A percentile compares a stretch with the other conserved stretches of the same genome.
These are phyloP conservation scores for Exophiala bonariae DNA, from an alignment of 2,329 filamentous ascomycete genomes.

Conservation along the genomic window DNA sequence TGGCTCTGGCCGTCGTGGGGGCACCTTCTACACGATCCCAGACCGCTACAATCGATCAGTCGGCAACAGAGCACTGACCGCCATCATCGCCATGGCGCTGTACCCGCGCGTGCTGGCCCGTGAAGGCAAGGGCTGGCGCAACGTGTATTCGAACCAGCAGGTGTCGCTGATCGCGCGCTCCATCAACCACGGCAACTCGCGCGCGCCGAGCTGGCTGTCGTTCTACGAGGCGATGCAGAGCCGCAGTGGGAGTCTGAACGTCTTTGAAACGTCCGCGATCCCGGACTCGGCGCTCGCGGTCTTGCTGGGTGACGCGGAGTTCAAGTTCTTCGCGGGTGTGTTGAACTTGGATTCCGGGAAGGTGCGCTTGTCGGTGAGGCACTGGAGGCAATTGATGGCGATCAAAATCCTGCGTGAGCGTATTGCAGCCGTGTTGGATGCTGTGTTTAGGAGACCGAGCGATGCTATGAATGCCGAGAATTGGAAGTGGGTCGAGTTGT, in stretches of 20 bases:
- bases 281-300: slow-evolving; percentile 81
- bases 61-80: slow-evolving; percentile 75
- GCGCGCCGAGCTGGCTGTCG: slow-evolving; percentile 72
- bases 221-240: slow-evolving; percentile 99
- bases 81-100: slow-evolving; percentile 90
- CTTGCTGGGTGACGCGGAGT: slow-evolving; percentile 84
- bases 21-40: slow-evolving; percentile 82
- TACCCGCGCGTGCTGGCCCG: slow-evolving; percentile 88
- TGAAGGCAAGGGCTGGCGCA: slow-evolving; percentile 84
- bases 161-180: slow-evolving; percentile 86
- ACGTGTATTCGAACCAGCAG: slow-evolving; percentile 87
- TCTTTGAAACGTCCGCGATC: slow-evolving; percentile 80
- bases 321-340: slow-evolving; percentile 86
- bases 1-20: slow-evolving; percentile 28
- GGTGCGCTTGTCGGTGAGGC: slow-evolving; percentile 75
- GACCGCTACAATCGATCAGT: slow-evolving; percentile 70
- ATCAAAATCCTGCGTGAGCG: slow-evolving; percentile 70
- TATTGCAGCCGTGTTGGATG: slow-evolving; percentile 13
- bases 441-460: slow-evolving; percentile 8
- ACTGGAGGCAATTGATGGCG: slow-evolving; percentile 91
- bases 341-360: slow-evolving; percentile 85
- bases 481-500: slow-evolving; percentile 19
- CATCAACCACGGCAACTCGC: slow-evolving; percentile 60
- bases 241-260: slow-evolving; percentile 75
- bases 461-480: slow-evolving; percentile 8